Conservation (phyloP, 139 green algal species). For the Chlorella sp. region DNA sequence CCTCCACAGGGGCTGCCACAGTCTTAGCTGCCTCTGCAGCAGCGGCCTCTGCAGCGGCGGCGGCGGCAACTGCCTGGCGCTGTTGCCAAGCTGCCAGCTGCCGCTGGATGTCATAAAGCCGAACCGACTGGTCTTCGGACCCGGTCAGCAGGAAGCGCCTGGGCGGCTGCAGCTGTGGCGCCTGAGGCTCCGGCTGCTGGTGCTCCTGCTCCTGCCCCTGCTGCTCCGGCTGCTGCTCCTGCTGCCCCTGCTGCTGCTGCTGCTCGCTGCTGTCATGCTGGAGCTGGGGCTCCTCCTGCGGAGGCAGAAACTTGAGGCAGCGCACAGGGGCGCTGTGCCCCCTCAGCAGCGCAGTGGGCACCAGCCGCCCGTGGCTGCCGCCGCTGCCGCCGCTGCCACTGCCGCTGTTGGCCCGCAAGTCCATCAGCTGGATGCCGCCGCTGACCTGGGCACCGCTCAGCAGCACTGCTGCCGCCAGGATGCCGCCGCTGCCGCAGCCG, state of each 20-base stretch:
- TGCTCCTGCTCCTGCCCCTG: background rate
- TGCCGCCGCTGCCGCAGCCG: background rate
- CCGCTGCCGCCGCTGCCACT: background rate
- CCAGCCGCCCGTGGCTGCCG: background rate
- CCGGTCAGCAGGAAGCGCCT: constrained; percentile 31
- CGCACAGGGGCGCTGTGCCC: constrained; percentile 16
- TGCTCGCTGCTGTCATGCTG: background rate
- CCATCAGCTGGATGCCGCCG: constrained; percentile 13
- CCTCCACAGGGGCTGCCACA: background rate
- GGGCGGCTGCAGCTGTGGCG: background rate
- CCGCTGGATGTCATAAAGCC: constrained; percentile 14
- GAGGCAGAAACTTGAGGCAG: constrained; percentile 5
- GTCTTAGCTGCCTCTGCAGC: background rate
- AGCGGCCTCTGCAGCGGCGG: background rate
- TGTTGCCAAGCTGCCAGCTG: constrained; percentile 34
- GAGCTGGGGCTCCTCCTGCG: background rate
- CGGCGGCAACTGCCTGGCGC: constrained; percentile 1
- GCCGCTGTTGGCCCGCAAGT: background rate
- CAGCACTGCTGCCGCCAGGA: constrained; percentile 21
- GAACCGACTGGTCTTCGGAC: constrained; percentile 33
- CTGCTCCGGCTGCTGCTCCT: background rate
- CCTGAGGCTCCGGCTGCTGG: background rate
- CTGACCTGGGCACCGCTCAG: too few relatives aligned
- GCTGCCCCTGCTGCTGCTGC: background rate
- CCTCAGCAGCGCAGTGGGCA: background rate